A percentile compares a stretch with the other conserved stretches of the same genome.
Conservation (phyloP, 2,329 filamentous ascomycete species). For the Pseudopyricularia javanii region DNA sequence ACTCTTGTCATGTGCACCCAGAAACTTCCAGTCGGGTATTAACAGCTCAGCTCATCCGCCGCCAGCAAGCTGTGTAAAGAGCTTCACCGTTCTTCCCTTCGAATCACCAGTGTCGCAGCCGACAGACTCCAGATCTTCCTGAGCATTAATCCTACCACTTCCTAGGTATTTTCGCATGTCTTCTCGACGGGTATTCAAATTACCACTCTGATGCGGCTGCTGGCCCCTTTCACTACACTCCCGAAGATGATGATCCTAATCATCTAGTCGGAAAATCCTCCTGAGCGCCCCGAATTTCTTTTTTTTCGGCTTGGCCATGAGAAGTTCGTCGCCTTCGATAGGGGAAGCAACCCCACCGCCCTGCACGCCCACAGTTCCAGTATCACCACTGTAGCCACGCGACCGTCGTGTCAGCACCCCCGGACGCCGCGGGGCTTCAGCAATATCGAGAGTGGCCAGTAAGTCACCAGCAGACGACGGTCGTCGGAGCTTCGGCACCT, state of each 20-base stretch:
- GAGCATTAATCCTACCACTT: background rate
- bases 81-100: background rate
- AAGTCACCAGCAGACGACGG: constrained; percentile 10
- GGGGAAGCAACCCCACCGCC: constrained; percentile 2
- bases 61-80: background rate
- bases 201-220: background rate
- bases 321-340: constrained; percentile 6
- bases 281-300: constrained; percentile 59
- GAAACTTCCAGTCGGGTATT: background rate
- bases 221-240: too few species aligned
- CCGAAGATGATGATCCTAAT: constrained; percentile 9
- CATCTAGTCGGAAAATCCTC: constrained; percentile 46
- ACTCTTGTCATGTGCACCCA: background rate
- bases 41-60: background rate
- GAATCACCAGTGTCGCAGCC: background rate
- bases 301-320: constrained; percentile 24
- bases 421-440: too few species aligned
- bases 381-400: constrained; percentile 1
- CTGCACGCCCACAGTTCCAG: background rate
- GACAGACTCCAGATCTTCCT: background rate
- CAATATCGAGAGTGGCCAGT: constrained; percentile 14
- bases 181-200: background rate
- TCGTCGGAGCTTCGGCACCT: constrained; percentile 10
- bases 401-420: constrained; percentile 1
- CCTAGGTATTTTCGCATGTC: background rate